Evolutionary conservation across 495 filamentous ascomycete genomes (phyloP).

Genomic region (Trichoderma gamsii): DNA sequence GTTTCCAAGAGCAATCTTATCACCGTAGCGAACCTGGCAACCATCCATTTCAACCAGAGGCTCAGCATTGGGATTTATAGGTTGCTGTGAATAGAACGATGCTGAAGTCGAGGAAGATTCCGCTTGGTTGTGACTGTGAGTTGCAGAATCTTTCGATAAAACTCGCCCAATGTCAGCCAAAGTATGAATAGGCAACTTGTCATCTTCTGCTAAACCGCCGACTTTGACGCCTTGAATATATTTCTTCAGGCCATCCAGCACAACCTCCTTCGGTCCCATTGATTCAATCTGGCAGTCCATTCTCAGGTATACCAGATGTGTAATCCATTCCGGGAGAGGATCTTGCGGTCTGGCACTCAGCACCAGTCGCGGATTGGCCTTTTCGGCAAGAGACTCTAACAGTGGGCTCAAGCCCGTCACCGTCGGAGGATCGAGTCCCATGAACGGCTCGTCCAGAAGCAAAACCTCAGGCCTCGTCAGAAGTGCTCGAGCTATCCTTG

Average conservation of each 20-base stretch:
- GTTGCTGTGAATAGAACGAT: neutral
- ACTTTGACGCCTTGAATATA: slow-evolving; percentile 38
- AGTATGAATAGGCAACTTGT: slow-evolving; percentile 36
- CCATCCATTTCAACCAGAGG: slow-evolving; percentile 80
- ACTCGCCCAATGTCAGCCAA: slow-evolving; percentile 46
- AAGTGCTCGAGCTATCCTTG: slow-evolving; percentile 80
- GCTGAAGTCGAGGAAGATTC: neutral
- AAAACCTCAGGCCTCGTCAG: slow-evolving; percentile 72
- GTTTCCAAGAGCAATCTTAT: slow-evolving; percentile 66
- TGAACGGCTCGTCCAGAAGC: slow-evolving; percentile 90
- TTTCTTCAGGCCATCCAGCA: slow-evolving; percentile 41
- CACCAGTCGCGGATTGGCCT: slow-evolving; percentile 62
- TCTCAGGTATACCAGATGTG: slow-evolving; percentile 65
- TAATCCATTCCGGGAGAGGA: slow-evolving; percentile 81
- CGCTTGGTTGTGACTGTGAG: neutral
- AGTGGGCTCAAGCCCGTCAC: slow-evolving; percentile 61
- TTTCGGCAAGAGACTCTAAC: slow-evolving; percentile 57
- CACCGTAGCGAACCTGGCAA: slow-evolving; percentile 72
- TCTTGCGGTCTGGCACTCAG: slow-evolving; percentile 80
- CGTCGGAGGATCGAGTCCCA: slow-evolving; percentile 88
- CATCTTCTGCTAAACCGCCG: slow-evolving; percentile 29
- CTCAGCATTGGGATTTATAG: slow-evolving; percentile 34
- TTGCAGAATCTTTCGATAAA: slow-evolving; percentile 29
- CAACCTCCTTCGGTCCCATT: slow-evolving; percentile 50
- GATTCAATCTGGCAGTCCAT: slow-evolving; percentile 51